Conservation (phyloP, 2,329 filamentous ascomycete species). For the Trichoderma pleuroti region DNA sequence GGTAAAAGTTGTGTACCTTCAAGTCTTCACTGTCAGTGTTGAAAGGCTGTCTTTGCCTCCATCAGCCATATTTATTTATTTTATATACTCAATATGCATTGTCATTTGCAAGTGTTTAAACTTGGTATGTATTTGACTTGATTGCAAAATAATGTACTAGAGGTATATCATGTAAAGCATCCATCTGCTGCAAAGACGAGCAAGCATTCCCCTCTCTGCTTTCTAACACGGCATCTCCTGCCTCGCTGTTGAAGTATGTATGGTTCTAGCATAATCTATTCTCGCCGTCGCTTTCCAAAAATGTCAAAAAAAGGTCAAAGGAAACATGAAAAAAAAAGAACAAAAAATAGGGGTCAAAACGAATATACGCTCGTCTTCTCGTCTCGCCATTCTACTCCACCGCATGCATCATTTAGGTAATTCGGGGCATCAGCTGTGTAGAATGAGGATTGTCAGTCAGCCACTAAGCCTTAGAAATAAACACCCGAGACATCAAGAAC, state of each 20-base stretch:
- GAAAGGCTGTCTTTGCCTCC: neutral
- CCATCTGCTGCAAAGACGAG: neutral
- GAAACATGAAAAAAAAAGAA: neutral
- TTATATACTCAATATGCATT: neutral
- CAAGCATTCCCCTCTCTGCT: neutral
- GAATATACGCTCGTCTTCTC: neutral
- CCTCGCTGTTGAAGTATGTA: neutral
- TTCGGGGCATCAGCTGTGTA: conserved; percentile 23
- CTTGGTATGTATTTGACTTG: neutral
- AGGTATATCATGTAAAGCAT: neutral
- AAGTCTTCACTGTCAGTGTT: too few species aligned
- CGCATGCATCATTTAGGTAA: conserved; percentile 1
- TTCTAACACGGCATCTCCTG: neutral
- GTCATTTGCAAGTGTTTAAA: neutral
- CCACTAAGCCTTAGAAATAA: neutral
- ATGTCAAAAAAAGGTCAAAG: neutral
- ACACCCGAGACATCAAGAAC: neutral
- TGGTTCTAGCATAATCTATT: neutral
- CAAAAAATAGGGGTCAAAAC: neutral
- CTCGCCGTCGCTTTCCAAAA: neutral
- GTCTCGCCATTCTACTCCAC: neutral
- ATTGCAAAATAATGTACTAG: neutral
- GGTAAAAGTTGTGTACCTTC: too few species aligned
- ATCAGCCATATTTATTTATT: neutral
- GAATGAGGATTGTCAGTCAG: neutral